Percentiles rank a stretch among this genome's conserved stretches.
phyloP scores from a whole-genome alignment of 2,329 filamentous ascomycete species.

The Aspergillus jensenii region DNA sequence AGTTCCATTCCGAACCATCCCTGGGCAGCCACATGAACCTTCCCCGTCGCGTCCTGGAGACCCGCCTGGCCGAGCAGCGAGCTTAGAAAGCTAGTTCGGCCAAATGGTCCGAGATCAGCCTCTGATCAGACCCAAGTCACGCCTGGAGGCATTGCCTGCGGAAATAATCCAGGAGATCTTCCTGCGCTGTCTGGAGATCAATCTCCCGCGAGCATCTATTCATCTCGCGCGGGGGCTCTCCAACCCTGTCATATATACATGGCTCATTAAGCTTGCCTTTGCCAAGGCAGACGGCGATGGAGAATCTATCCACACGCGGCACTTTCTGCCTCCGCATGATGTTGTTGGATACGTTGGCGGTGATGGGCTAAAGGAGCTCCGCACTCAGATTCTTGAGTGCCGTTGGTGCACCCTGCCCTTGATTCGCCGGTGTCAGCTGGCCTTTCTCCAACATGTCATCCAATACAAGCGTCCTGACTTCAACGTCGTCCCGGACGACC shows the following conservation, averaged over 20 bases:
- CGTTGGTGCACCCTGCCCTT: slow-evolving; percentile 43
- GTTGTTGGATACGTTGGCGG: slow-evolving; percentile 30
- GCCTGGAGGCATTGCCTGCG: slow-evolving; percentile 46
- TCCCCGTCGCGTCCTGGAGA: background rate
- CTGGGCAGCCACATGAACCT: slow-evolving; percentile 7
- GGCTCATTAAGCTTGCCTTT: slow-evolving; percentile 45
- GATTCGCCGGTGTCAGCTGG: slow-evolving; percentile 40
- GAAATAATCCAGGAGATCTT: slow-evolving; percentile 55
- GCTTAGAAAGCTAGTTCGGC: slow-evolving; percentile 1
- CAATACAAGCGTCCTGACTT: slow-evolving; percentile 29
- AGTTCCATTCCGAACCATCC: background rate
- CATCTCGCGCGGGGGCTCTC: slow-evolving; percentile 42
- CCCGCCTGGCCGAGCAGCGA: slow-evolving; percentile 2
- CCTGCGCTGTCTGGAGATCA: slow-evolving; percentile 49
- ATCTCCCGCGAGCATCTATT: slow-evolving; percentile 46
- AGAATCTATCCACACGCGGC: slow-evolving; percentile 34
- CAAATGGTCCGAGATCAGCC: slow-evolving; percentile 6
- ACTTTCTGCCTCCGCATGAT: slow-evolving; percentile 40
- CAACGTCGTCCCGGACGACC: slow-evolving; percentile 27
- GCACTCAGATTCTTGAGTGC: slow-evolving; percentile 37
- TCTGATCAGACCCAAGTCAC: slow-evolving; percentile 6
- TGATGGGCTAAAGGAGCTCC: slow-evolving; percentile 32
- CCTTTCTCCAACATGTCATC: slow-evolving; percentile 38
- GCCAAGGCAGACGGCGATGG: slow-evolving; percentile 37
- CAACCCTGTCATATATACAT: slow-evolving; percentile 41